Base-by-base conservation (phyloP, 257 asterid species). In the Solanum arcanum region DNA sequence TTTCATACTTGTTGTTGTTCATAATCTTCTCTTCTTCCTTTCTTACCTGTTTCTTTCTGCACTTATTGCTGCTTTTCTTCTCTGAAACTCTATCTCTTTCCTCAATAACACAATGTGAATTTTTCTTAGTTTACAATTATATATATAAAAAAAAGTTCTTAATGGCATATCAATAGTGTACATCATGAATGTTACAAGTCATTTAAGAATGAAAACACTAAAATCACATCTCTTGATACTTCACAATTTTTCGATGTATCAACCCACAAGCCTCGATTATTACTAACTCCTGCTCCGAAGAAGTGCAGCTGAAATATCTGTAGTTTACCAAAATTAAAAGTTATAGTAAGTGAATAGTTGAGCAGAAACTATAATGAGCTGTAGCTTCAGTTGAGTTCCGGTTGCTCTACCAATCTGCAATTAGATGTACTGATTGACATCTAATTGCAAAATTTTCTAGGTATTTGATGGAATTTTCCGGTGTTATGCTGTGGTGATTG, bases 401-500 rank as follows among this genome's bases (percentile, higher is more conserved):
- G 80, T 73, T 35, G 46, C 80, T 73, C 27, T 73, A 73, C 49
- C 46, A 23, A 73, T 73, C 25, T 21, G 3, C 49, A 46, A 35
- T 35, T 35, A 73, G 29, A 73, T 73, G 80, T 73, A 20, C 46
- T 73, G 15, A 9, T 73, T 73, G 47, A 27, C 39, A 33, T 33
- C 35, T 33, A 33, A 33, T 33, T 39, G 64, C 29, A 46, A 2
- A 31, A 9, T 44, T 33, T 29, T 39, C 74, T 62, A 94, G 98
- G 90, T 94, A 89, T 97, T 97, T 89, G 99, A 94, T 93, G 99
- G 99, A 66, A 95, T 95, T 86, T 97, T 95, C 89, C 97, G 99
- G 89, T 97, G 99, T 87, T 97, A 95, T 69, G 98, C 99, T 8
- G 99, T 95, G 86, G 87, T 91, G 84, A 84, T 95, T 37, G 99